Conservation (phyloP, 345 rosid genomes). For the Eucalyptus paniculata region DNA sequence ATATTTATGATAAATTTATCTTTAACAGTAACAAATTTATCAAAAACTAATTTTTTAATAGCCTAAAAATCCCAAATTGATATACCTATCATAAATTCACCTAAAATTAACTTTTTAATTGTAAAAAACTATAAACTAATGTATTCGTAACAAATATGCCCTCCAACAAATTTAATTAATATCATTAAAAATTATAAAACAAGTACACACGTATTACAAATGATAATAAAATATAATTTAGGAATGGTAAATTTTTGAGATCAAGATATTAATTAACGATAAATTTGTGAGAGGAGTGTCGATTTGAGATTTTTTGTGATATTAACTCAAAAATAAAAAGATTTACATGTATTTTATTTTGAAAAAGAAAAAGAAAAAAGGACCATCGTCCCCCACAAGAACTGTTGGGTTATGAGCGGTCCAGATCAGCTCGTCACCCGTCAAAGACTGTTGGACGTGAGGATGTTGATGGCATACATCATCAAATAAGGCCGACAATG, state of each 20-base stretch:
- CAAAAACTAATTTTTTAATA: fast-evolving
- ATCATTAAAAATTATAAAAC: too few relatives aligned
- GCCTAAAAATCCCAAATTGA: fast-evolving
- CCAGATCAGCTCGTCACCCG: not conserved
- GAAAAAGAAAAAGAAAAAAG: too few relatives aligned
- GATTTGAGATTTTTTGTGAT: too few relatives aligned
- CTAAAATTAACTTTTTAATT: fast-evolving
- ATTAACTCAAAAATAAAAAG: not conserved
- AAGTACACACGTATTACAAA: too few relatives aligned
- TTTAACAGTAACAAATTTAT: fast-evolving
- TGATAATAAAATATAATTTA: too few relatives aligned
- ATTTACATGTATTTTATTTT: not conserved
- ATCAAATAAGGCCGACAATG: not conserved
- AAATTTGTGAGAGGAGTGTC: too few relatives aligned
- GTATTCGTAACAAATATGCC: too few relatives aligned
- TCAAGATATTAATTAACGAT: too few relatives aligned
- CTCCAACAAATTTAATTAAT: fast-evolving
- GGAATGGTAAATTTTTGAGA: too few relatives aligned
- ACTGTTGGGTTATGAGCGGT: not conserved
- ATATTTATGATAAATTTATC: too few relatives aligned
- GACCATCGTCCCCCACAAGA: not conserved
- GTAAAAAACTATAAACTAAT: fast-evolving
- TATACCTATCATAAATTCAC: too few relatives aligned
- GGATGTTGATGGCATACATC: not conserved
- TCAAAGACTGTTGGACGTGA: not conserved